Conservation (phyloP, 768 basidiomycete genomes). For the Naematelia encephala region DNA sequence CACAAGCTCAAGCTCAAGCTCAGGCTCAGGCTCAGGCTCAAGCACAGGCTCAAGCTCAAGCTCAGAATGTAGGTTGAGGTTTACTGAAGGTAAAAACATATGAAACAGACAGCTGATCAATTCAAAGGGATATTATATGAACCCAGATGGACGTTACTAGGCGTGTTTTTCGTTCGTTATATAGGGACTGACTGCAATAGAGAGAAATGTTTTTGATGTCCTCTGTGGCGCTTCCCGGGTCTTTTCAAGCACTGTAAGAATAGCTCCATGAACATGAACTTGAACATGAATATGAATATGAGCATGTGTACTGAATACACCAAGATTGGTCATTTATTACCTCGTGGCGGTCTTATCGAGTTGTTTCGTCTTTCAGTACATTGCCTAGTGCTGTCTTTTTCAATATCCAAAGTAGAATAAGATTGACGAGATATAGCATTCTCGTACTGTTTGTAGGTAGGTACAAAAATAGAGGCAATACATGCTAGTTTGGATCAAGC, state of each 20-base stretch:
- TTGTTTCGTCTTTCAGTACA: too few species aligned
- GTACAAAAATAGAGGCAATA: not conserved
- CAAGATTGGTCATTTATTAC: too few species aligned
- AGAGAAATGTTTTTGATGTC: too few species aligned
- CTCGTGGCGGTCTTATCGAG: too few species aligned
- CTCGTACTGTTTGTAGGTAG: not conserved
- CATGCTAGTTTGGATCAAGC: too few species aligned
- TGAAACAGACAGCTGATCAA: not conserved
- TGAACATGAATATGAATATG: too few species aligned
- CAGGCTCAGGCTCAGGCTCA: slow-evolving; percentile 34
- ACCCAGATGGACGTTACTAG: slow-evolving; percentile 30
- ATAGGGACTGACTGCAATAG: too few species aligned
- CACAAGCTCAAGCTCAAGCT: slow-evolving; percentile 37
- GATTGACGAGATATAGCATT: too few species aligned
- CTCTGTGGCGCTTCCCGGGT: not conserved
- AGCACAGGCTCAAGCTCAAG: slow-evolving; percentile 21
- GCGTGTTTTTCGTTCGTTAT: too few species aligned
- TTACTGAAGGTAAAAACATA: not conserved
- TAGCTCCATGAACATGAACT: not conserved
- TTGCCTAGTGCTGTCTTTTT: too few species aligned
- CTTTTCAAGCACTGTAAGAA: not conserved
- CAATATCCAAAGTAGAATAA: too few species aligned
- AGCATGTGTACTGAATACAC: not conserved
- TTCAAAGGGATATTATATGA: slow-evolving; percentile 43
- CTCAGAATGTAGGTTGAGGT: slow-evolving; percentile 25